Evolutionary conservation across 164 flowering plant species (phyloP), one percentile per base, ranked within the genome.

Genomic region (Pachysandra terminalis): DNA sequence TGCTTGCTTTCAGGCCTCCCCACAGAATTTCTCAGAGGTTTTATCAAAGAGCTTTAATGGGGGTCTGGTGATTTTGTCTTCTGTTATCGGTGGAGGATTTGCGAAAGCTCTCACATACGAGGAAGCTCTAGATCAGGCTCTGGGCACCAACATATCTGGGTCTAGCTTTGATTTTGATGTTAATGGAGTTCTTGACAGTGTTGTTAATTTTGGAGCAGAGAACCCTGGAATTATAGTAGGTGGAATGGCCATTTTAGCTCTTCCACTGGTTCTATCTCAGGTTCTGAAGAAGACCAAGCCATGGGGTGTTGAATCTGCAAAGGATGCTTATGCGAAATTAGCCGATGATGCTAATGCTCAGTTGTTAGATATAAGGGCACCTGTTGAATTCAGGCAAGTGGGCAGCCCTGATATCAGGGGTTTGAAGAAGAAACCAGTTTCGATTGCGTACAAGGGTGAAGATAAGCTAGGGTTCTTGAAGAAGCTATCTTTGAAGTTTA

Each of bases 241-340:
- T 8, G 94, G 90, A 10, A 73, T 64, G 12, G 81, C 82, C 10
- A 62, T 77, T 72, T 73, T 95, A 76, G 96, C 84, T 0, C 81
- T 91, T 59, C 93, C 97, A 7, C 59, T 90, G 56, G 69, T 95
- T 64, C 56, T 95, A 58, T 83, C 90, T 71, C 89, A 81, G 81
- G 8, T 95, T 58, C 59, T 90, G 9, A 75, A 79, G 60, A 82
- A 81, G 54, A 73, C 90, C 28, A 90, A 89, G 76, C 66, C 86
- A 16, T 95, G 82, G 81, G 97, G 97, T n/a, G 80, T 89, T 71
- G 93, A 89, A 71, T 78, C 94, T 75, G 94, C 99, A 5, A 89
- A 70, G 67, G 80, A n/a, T 77, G 90, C 96, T 45, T 92, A 86
- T 79, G 81, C 84, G 0, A 92, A 86, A 65, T 71, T 95, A 61